Base-by-base conservation (phyloP, 352 stramenopile genomes). In the Blastocystis sp. region DNA sequence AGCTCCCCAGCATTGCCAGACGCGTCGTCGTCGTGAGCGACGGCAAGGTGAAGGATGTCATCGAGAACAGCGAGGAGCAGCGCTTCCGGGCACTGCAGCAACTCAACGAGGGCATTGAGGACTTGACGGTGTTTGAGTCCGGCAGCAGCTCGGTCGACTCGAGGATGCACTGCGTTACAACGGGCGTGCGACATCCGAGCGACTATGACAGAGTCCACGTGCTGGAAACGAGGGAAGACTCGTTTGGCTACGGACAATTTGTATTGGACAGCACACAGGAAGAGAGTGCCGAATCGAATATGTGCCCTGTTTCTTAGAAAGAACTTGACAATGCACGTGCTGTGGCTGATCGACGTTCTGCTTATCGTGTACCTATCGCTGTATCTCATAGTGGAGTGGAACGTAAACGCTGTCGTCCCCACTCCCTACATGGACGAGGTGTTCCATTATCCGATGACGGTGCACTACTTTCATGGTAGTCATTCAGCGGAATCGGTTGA, bases 371-470 rank as follows among this genome's bases (percentile, higher is more conserved):
- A 55, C 45, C 9, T 55, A 55, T 55, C 45, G 55, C 3, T 60
- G 26, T 65, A 62, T 63, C 39, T 61, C 21, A 37, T 80, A 16
- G 55, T 39, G 21, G 37, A 24, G 39, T 63, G 62, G 69, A 63
- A 63, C 9, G 2, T 80, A 13, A 80, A 80, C 55, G 31, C 13
- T 3, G 9, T 37, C 33, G 69, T 80, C 10, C 37, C 69, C 1
- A 41, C 29, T 24, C 33, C 69, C 10, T 80, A 80, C 69, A 80
- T 80, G 94, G 94, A 96, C 79, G 94, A 96, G 90, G 93, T 96
- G 71, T 96, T 96, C 90, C 94, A 96, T 88, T 89, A 94, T 3
- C 93, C 94, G 9, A 94, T 96, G 90, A 93, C 94, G 29, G 93
- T 95, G 88, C 93, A 94, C 55, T 96, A 95, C 91, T 96, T 94